These are phyloP conservation scores for Mycena floridula DNA, from an alignment of 768 basidiomycete genomes.

Conservation along the genomic window DNA sequence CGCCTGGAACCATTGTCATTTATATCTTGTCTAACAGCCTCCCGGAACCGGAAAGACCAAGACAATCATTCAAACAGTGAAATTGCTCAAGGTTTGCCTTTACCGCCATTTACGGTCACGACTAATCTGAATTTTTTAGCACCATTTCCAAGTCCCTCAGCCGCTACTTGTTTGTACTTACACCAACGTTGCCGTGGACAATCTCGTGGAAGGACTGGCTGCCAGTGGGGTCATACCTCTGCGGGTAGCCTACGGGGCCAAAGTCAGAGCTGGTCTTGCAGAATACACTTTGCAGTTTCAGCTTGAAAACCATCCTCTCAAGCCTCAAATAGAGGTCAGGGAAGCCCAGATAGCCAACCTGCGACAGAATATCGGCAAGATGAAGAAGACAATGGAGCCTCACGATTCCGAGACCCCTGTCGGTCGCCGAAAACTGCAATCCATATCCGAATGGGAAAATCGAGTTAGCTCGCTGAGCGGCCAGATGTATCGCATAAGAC, in stretches of 20 bases:
- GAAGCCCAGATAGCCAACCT: neutral
- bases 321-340: no score
- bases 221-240: conserved; percentile 61
- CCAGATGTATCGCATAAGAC: conserved; percentile 48
- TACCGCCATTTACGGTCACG: neutral
- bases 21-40: conserved; percentile 42
- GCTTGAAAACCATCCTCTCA: conserved; percentile 54
- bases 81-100: conserved; percentile 56
- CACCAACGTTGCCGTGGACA: conserved; percentile 91
- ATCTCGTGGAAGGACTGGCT: conserved; percentile 73
- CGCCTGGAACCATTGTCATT: conserved; percentile 2
- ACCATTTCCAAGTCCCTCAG: conserved; percentile 74
- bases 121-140: conserved; percentile 25
- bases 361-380: conserved; percentile 16
- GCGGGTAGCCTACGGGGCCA: conserved; percentile 63
- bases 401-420: no score
- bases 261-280: conserved; percentile 49
- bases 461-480: conserved; percentile 24
- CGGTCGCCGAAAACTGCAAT: no score
- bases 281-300: conserved; percentile 59
- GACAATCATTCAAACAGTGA: conserved; percentile 83
- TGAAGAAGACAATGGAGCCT: conserved; percentile 25
- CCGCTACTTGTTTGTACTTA: conserved; percentile 91
- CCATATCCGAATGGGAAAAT: conserved; percentile 20
- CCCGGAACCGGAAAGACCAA: conserved; percentile 93